Base-by-base conservation (phyloP, 441 rosid species). In the Brassica balearica region DNA sequence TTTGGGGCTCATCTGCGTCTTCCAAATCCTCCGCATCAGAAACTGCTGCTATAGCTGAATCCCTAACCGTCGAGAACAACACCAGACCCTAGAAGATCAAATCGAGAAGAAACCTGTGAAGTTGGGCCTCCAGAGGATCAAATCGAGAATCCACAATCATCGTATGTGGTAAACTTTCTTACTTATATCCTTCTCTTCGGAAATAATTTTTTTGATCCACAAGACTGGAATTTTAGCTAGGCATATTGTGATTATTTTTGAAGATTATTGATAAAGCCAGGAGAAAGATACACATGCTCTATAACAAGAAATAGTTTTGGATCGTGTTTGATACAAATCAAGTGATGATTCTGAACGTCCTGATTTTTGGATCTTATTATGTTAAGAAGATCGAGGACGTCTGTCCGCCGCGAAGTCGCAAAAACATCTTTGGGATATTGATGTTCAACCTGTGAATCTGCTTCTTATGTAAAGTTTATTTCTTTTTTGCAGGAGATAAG, bases 331-430 rank as follows among this genome's bases (percentile, higher is more conserved):
- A 12, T 25, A 36, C 43, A 61, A 72, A 41, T 67, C 38, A 27
- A n/a, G 75, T 74, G 67, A 69, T 70, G 36, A 27, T 69, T 53
- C 48, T 68, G 55, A 61, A 27, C 15, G 65, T 38, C 46, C 46
- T 38, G 46, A 38, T 38, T 38, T 38, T 38, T 38, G 46, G 46
- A 38, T 38, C 46, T 38, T 38, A 9, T 38, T 38, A 38, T 38
- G 12, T 38, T 8, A 38, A 38, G 46, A 38, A 2, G 12, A 38
- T 8, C 46, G 46, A 38, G 46, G 46, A 38, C 46, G 12, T 38
- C 4, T 38, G 46, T 38, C 46, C 12, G 46, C 9, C 12, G 12
- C 46, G 46, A 38, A 2, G 46, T 38, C 12, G 8, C 36, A 38
- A 38, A 4, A 38, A 2, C 46, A 38, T 38, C 11, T 38, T 38